Base-by-base conservation (phyloP, 2,329 filamentous ascomycete species). In the Clonostachys sp. region DNA sequence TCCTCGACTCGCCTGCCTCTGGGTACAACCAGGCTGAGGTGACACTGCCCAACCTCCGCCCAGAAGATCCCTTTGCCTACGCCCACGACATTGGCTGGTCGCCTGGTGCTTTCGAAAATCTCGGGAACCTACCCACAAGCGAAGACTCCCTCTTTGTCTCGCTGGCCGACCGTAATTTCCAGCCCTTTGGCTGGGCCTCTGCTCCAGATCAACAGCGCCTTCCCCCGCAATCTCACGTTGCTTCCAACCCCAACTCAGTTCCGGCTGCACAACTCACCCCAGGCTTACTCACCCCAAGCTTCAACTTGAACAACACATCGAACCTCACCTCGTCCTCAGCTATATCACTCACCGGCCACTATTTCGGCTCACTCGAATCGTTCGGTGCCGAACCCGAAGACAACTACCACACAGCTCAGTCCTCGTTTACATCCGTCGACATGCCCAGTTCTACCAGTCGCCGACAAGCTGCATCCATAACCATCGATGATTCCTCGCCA, bases 131-230 rank as follows among this genome's bases (percentile, higher is more conserved):
- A 10, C 44, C 35, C 33, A 40, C 16, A 34, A 44, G 42, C 42
- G 58, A 63, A 20, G 55, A 62, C 39, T 47, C 52, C 14, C 56
- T 55, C 35, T 50, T 67, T 17, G 46, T 45, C 39, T 53, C 49
- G n/a, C 46, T 68, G 24, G 50, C 54, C 39, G 57, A 60, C 38
- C 50, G 49, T 45, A 57, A 64, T 13, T 65, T 65, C 46, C 67
- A 64, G 24, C 24, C 24, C 24, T 30, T 30, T 30, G 24, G 24
- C 24, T 30, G 24, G 24, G 24, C 9, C 9, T n/a, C 35, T 24
- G 41, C 16, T 30, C 18, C n/a, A 16, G 14, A 41, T 16, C 16
- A 12, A 9, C 44, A 24, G 9, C 35, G 24, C 43, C 34, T 17
- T 9, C n/a, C n/a, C 16, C 30, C 17, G 8, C 14, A 17, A 33